phyloP scores from a whole-genome alignment of 352 stramenopile genomes.

The Hyaloperonospora arabidopsidis region DNA sequence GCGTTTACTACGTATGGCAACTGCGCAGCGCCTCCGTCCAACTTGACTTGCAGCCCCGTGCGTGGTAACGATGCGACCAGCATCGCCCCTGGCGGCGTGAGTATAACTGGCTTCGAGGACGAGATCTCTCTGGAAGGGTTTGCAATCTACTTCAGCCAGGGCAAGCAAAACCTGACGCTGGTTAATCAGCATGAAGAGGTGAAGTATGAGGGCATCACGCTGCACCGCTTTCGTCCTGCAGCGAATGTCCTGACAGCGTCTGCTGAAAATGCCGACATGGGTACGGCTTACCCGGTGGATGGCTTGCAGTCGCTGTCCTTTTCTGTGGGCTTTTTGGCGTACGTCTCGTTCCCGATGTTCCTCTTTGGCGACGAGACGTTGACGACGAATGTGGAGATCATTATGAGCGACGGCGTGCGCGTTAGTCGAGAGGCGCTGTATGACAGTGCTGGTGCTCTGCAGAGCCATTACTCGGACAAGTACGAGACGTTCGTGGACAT shows the following conservation, averaged over 20 bases:
- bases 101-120: slow-evolving; percentile 40
- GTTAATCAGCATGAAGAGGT: slow-evolving; percentile 36
- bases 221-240: slow-evolving; percentile 46
- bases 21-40: slow-evolving; percentile 34
- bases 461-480: slow-evolving; percentile 39
- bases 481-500: slow-evolving; percentile 60
- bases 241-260: slow-evolving; percentile 27
- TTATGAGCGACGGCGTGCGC: slow-evolving; percentile 34
- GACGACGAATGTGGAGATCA: slow-evolving; percentile 40
- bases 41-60: slow-evolving; percentile 53
- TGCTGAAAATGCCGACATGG: slow-evolving; percentile 22
- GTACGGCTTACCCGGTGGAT: slow-evolving; percentile 41
- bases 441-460: slow-evolving; percentile 32
- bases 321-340: slow-evolving; percentile 44
- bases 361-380: slow-evolving; percentile 46
- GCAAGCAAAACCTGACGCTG: slow-evolving; percentile 53
- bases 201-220: slow-evolving; percentile 38
- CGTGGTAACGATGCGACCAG: slow-evolving; percentile 45
- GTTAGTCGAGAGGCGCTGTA: slow-evolving; percentile 43
- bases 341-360: slow-evolving; percentile 55
- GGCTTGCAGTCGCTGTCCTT: slow-evolving; percentile 49
- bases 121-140: slow-evolving; percentile 30
- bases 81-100: slow-evolving; percentile 36
- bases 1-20: slow-evolving; percentile 48
- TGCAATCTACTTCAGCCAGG: slow-evolving; percentile 48